These are phyloP conservation scores for Allium fistulosum DNA, from an alignment of 106 monocot species.

Conservation along the genomic window DNA sequence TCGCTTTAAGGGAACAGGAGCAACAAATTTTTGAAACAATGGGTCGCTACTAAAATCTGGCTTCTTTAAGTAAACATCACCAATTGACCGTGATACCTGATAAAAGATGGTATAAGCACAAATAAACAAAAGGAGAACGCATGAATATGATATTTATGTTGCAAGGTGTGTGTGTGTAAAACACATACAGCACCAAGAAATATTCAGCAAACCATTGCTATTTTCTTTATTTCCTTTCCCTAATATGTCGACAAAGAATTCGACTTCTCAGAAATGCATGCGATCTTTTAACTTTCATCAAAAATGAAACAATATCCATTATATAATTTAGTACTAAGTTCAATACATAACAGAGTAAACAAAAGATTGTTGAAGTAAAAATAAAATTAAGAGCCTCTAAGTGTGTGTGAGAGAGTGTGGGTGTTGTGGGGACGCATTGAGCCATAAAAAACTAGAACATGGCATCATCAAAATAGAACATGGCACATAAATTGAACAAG, in stretches of 20 bases:
- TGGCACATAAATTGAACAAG: no score
- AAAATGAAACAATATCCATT: no score
- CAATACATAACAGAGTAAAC: no score
- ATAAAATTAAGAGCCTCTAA: no score
- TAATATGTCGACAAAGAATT: background rate
- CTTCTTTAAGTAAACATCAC: slow-evolving; percentile 52
- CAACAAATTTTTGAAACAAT: slow-evolving; percentile 28
- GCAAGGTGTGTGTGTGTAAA: background rate
- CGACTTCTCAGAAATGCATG: background rate
- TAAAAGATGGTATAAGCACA: background rate
- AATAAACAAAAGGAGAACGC: background rate
- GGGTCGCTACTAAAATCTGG: slow-evolving; percentile 47
- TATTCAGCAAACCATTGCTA: background rate
- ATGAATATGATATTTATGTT: background rate
- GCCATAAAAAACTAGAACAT: no score
- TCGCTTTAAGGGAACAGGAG: slow-evolving; percentile 35
- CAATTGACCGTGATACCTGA: slow-evolving; percentile 50
- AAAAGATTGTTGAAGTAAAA: no score
- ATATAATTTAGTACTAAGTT: no score
- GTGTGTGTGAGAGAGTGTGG: no score
- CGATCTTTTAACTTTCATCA: no score
- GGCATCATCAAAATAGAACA: no score
- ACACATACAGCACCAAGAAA: background rate
- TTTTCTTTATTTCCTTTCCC: background rate
- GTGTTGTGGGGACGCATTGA: no score